Base-by-base conservation (phyloP, 2,329 filamentous ascomycete genomes). In the Trichoderma oligosporum region DNA sequence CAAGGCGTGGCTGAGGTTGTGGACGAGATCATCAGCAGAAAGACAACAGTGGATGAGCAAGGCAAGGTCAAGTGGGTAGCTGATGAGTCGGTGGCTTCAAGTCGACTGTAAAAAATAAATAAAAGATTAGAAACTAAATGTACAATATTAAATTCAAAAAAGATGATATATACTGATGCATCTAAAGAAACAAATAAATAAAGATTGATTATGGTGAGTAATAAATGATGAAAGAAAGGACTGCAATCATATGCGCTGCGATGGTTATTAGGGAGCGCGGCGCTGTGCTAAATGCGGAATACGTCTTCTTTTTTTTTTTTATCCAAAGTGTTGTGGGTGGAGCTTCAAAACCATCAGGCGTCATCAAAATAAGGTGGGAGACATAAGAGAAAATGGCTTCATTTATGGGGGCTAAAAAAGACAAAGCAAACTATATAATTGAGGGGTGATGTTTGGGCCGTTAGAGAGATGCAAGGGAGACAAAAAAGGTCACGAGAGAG, bases 1-100 rank as follows among this genome's bases (percentile, higher is more conserved):
- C 84, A 88, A 65, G 89, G 89, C 42, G 82, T 91, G 39, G 76
- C 75, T 63, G 79, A 83, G 67, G 83, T 92, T 58, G 84, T 90
- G 4, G 66, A 77, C 49, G 89, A 92, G 69, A 84, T 92, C 25
- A 64, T 91, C 61, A 67, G 70, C 24, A 80, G 88, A 66, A 88
- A 84, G 70, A 86, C 84, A 8, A 71, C 63, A 27, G 68, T 69
- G n/a, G 73, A 76, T 31, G 68, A 68, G 9, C 65, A 78, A 33
- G 82, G 77, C 56, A 73, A 73, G 60, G 74, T 70, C 3, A 63
- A 64, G 53, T 79, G 78, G 77, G 29, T 69, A 11, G 60, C 54
- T 35, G 66, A 67, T 22, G 68, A 71, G 57, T 52, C 61, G 27
- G 41, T 53, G 31, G 39, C 70, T n/a, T 63, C 64, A 51, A 74